Conservation (phyloP, 2,329 filamentous ascomycete genomes). For the Colletotrichum costaricense region DNA sequence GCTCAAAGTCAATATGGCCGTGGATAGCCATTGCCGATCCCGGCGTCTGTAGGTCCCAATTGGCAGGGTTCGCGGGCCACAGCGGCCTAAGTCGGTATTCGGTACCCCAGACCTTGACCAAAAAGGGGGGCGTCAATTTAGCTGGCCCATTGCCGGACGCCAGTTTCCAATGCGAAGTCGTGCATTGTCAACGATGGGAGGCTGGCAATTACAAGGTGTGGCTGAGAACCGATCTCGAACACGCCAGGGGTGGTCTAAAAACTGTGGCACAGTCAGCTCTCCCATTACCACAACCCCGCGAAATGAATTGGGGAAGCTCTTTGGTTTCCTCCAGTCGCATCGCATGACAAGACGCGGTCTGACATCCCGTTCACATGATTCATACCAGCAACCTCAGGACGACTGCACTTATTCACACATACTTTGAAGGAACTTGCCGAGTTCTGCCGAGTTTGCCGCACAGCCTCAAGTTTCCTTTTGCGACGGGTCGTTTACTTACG, state of each 20-base stretch:
- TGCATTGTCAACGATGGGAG: constrained; percentile 1
- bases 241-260: no score
- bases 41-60: constrained; percentile 28
- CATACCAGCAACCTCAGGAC: background rate
- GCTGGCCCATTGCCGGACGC: constrained; percentile 14
- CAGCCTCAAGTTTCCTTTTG: background rate
- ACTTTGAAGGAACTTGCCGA: background rate
- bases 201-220: background rate
- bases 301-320: background rate
- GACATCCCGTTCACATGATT: background rate
- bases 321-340: background rate
- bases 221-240: background rate
- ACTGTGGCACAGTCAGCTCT: constrained; percentile 13
- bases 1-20: constrained; percentile 27
- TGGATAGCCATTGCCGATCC: constrained; percentile 35
- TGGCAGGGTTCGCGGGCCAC: constrained; percentile 20
- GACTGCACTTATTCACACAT: background rate
- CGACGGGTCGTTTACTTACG: background rate
- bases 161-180: constrained; percentile 10
- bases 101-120: constrained; percentile 25
- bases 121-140: constrained; percentile 3
- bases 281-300: background rate
- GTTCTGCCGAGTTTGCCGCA: background rate
- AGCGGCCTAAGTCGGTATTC: constrained; percentile 28
- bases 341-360: background rate